Evolutionary conservation across 148 eudicot genomes (phyloP).

Genomic region (Dysphania ambrosioides): DNA sequence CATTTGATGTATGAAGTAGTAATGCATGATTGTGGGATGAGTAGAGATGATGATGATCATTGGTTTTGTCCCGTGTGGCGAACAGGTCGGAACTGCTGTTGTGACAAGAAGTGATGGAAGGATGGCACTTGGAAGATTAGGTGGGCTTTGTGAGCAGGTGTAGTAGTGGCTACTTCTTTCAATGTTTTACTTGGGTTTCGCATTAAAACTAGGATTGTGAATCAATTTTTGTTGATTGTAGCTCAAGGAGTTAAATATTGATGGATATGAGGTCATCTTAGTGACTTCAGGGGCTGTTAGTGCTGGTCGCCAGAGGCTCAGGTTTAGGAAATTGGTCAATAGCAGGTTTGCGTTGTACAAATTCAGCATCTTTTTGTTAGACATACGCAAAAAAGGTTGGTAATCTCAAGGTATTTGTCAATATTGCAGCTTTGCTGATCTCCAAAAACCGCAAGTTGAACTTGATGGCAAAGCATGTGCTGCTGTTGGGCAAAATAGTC

Average conservation of each 20-base stretch:
- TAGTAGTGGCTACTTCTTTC: not conserved
- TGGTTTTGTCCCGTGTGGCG: not conserved
- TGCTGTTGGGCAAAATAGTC: conserved; percentile 96
- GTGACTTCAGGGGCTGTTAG: conserved; percentile 97
- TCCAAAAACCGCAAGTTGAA: conserved; percentile 92
- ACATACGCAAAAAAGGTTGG: too few species aligned
- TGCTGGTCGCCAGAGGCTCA: conserved; percentile 88
- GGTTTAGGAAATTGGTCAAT: conserved; percentile 71
- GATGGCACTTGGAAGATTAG: conserved; percentile 93
- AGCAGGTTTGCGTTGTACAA: conserved; percentile 59
- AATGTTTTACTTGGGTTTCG: not conserved
- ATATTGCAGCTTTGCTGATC: conserved; percentile 81
- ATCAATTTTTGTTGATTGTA: conserved; percentile 27
- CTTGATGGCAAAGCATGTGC: conserved; percentile 99
- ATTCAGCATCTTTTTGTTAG: too few species aligned
- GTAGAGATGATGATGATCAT: too few species aligned
- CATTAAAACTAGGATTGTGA: not conserved
- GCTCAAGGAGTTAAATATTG: conserved; percentile 69
- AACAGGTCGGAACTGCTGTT: conserved; percentile 95
- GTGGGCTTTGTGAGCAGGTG: conserved; percentile 96
- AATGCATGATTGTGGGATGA: too few species aligned
- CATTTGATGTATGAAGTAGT: too few species aligned
- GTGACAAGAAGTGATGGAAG: conserved; percentile 93
- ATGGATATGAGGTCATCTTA: conserved; percentile 86
- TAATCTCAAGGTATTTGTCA: conserved; percentile 16